Evolutionary conservation across 208 protist genomes (phyloP), one percentile per base, ranked within the genome.

Genomic region (Endotrypanum monterogeii): DNA sequence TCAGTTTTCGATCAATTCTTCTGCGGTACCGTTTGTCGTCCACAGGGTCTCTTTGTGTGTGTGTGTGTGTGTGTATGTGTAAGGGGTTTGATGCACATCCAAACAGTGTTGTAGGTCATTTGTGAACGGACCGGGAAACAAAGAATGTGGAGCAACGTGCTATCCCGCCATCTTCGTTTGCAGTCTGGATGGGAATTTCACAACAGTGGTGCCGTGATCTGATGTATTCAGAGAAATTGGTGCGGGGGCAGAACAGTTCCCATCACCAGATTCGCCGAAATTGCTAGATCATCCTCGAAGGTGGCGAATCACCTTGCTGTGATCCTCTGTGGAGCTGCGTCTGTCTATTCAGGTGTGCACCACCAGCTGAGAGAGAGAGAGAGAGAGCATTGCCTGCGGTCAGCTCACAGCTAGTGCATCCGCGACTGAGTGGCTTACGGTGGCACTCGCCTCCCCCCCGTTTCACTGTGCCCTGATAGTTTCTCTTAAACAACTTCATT

Each of bases 261-360:
- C 30, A n/a, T 23, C 39, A 32, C 8, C 14, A 9, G 56, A 18
- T 0, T 52, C 25, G 4, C 23, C 20, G 11, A 16, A n/a, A 35
- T 12, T n/a, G 18, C 2, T 51, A 0, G 23, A 5, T 6, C 23
- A 11, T 1, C 37, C 79, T 60, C 96, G 94, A 62, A 98, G 98
- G 25, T 67, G 73, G 18, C 93, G 91, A 16, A 98, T 90, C 4
- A 78, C 69, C 32, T 84, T 44, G 32, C 79, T 14, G 20, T 97
- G 73, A 11, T 86, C 77, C 32, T 96, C 84, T n/a, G 67, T 20
- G 8, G 54, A 60, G 46, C 83, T 92, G 14, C 68, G 80, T 32
- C 96, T 98, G 74, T 99, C 98, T 18, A 99, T 78, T 11, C 98
- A 82, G 55, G 98, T 88, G 79, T 91, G 99, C 20, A 56, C 52